A percentile compares a stretch with the other conserved stretches of the same genome.
Conservation (phyloP, 2,329 filamentous ascomycete species). For the Fusarium concolor region DNA sequence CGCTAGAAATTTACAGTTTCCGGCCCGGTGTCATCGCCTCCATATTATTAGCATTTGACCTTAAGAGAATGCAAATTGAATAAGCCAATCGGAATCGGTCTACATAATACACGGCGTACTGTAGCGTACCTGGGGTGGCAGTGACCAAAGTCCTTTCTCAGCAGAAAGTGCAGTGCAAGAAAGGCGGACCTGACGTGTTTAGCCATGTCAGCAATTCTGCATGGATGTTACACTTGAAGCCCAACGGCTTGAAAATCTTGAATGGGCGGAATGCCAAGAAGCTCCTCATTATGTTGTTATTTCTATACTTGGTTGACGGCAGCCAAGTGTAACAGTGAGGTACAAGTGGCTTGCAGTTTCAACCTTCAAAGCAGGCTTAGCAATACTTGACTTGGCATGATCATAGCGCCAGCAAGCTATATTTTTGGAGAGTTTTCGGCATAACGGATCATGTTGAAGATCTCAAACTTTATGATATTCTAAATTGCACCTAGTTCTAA, state of each 20-base stretch:
- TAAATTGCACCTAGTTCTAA: no score
- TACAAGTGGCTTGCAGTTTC: no score
- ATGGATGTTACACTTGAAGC: background rate
- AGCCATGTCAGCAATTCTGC: background rate
- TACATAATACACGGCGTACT: background rate
- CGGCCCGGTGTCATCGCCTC: background rate
- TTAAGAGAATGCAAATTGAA: background rate
- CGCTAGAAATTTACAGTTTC: background rate
- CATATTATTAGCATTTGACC: background rate
- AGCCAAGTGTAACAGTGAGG: background rate
- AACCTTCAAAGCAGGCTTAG: no score
- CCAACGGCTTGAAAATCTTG: background rate
- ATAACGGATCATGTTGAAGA: no score
- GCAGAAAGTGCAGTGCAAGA: background rate
- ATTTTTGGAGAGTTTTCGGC: no score
- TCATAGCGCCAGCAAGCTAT: no score
- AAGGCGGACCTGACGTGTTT: background rate
- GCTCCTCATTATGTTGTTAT: no score
- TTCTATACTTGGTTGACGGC: background rate
- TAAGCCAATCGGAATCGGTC: background rate
- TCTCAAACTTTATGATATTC: no score
- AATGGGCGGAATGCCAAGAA: background rate
- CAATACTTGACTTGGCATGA: no score
- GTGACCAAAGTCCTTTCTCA: constrained; percentile 24
- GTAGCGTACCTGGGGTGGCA: background rate